A percentile compares a stretch with the other conserved stretches of the same genome.
These are phyloP conservation scores for Penicillium nucicola DNA, from an alignment of 495 filamentous ascomycete genomes.

Conservation along the genomic window DNA sequence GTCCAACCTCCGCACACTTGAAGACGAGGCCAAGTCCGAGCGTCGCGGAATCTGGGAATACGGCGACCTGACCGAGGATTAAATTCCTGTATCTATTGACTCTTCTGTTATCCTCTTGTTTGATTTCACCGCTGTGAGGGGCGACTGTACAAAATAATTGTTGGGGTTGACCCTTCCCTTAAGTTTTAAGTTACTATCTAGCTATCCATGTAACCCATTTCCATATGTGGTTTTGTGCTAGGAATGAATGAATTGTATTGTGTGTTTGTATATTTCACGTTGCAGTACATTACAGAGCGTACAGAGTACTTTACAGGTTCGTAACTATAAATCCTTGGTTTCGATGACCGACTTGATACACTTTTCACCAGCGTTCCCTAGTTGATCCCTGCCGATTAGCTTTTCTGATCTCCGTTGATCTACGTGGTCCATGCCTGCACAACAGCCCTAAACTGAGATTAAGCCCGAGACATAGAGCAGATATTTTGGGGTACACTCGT, in stretches of 20 bases:
- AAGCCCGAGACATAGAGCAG: no score
- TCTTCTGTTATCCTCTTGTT: not conserved
- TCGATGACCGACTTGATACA: no score
- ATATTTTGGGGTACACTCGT: no score
- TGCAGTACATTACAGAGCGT: no score
- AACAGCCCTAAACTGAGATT: no score
- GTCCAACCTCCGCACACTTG: constrained; percentile 58
- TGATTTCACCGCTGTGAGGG: constrained; percentile 6
- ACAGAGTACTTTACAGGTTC: not conserved
- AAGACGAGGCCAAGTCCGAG: constrained; percentile 71
- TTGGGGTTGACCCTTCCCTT: constrained; percentile 3
- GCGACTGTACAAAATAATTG: constrained; percentile 17
- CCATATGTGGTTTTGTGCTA: not conserved
- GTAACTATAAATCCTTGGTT: not conserved
- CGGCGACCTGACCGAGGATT: constrained; percentile 90
- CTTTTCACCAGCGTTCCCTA: not conserved
- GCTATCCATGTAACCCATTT: constrained; percentile 5
- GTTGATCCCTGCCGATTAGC: constrained; percentile 2
- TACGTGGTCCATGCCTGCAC: not conserved
- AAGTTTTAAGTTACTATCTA: not conserved
- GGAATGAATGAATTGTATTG: constrained; percentile 1
- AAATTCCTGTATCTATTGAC: constrained; percentile 22
- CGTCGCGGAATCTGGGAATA: constrained; percentile 95
- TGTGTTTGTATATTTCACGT: not conserved
- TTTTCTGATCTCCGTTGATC: not conserved